Percentiles rank a stretch among this genome's conserved stretches.
Evolutionary conservation across 1,284 basidiomycete genomes (phyloP).

Genomic region (Ganoderma lucidum): DNA sequence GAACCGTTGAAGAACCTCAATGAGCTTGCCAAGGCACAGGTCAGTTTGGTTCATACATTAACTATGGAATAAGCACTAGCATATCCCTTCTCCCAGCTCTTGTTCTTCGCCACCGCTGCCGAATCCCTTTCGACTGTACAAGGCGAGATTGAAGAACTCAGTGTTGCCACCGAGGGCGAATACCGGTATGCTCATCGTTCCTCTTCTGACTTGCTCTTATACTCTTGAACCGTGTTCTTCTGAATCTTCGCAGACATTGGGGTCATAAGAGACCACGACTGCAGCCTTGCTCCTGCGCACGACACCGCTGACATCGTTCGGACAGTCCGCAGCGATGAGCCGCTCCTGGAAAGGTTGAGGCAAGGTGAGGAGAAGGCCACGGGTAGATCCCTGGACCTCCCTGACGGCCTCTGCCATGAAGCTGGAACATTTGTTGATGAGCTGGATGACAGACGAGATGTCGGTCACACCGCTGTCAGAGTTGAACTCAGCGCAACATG

Average conservation of each 20-base stretch:
- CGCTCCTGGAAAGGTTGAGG: slow-evolving; percentile 27
- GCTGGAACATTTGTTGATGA: slow-evolving; percentile 41
- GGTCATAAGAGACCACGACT: slow-evolving; percentile 35
- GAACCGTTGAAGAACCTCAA: slow-evolving; percentile 96
- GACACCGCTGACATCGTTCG: slow-evolving; percentile 35
- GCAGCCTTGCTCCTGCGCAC: slow-evolving; percentile 32
- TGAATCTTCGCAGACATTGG: slow-evolving; percentile 46
- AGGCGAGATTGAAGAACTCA: slow-evolving; percentile 91
- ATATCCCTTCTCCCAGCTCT: slow-evolving; percentile 57
- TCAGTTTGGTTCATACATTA: slow-evolving; percentile 33
- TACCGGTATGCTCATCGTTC: slow-evolving; percentile 68
- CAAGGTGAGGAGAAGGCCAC: slow-evolving; percentile 34
- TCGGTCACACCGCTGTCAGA: slow-evolving; percentile 34
- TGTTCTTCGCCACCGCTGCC: slow-evolving; percentile 86
- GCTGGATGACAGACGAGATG: slow-evolving; percentile 34
- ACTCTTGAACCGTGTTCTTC: slow-evolving; percentile 11
- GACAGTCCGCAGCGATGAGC: slow-evolving; percentile 24
- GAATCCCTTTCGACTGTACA: slow-evolving; percentile 86
- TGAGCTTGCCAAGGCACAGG: slow-evolving; percentile 90
- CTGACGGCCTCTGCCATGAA: slow-evolving; percentile 38
- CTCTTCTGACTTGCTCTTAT: slow-evolving; percentile 6
- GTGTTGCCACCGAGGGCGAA: slow-evolving; percentile 89
- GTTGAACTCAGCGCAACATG: slow-evolving; percentile 43
- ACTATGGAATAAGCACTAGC: background rate
- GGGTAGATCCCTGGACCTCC: slow-evolving; percentile 33